Evolutionary conservation across 306 rosid species (phyloP), one percentile per base, ranked within the genome.

Genomic region (Macrotyloma uniflorum): DNA sequence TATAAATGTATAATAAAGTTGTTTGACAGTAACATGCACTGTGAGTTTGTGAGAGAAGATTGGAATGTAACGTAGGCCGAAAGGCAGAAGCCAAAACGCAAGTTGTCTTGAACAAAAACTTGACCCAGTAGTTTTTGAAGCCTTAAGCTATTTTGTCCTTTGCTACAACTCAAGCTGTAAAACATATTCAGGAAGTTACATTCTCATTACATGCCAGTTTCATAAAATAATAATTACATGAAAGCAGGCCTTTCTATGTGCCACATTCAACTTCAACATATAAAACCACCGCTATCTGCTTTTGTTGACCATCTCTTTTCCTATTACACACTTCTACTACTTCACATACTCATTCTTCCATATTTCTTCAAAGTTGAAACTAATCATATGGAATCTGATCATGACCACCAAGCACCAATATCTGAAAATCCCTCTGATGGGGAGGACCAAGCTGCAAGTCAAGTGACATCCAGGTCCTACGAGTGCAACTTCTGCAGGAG

Each of bases 401-500:
- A 70, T 59, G 70, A 81, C 47, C 35, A 49, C 67, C 72, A 59
- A 7, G 6, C 47, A 62, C 3, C 53, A 23, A 2, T 49, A 72
- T 22, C 79, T 75, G 80, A 71, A 59, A 84, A 84, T 19, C 5
- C 63, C 40, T 6, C 42, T 26, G 82, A 73, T 57, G 76, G 82
- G 1, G 78, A 82, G 33, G 76, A 78, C 36, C 78, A 74, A 77
- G 80, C 74, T 72, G 67, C 80, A 40, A 68, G 57, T 66, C 35
- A 71, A 8, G 79, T 19, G 12, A 66, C 72, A 1, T 15, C 72
- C 0, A 91, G 83, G 61, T 90, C 91, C 16, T 93, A 93, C 2
- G 96, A 90, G 82, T 93, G 98, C 81, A 90, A 49, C 59, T 90
- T 87, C 50, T 93, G 98, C 83, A 90, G 75, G 80, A 90, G 96